Base-by-base conservation (phyloP, 1,284 basidiomycete genomes). In the Pseudozyma hubeiensis region DNA sequence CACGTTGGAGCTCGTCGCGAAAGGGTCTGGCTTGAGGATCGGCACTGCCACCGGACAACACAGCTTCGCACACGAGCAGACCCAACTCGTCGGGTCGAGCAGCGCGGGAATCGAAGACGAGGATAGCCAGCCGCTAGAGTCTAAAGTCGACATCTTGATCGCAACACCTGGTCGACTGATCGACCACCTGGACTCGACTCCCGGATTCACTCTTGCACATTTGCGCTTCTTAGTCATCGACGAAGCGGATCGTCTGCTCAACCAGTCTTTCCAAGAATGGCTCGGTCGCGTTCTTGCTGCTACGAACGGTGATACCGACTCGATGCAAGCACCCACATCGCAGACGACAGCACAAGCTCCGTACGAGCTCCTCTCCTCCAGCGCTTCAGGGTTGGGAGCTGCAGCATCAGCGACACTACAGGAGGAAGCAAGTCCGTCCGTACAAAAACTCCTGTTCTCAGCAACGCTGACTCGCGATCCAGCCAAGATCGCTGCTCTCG, bases 241-340 rank as follows among this genome's bases (percentile, higher is more conserved):
- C 84, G 97, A 99, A 86, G 97, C 97, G 0, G 97, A 99, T 84
- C 89, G 95, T 24, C 88, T 99, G 3, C 88, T 99, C 5, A 92
- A 92, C 7, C 94, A 98, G 84, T 94, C 93, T 1, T 98, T 97
- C 86, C 94, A 98, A 85, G 92, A 94, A 80, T 99, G 96, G 96
- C 68, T 80, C n/a, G 53, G 74, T 5, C 70, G 56, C 7, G 62
- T 82, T 1, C 64, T 81, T 7, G 64, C 60, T 19, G 79, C 77
- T 7, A 64, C 78, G 1, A 58, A 68, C 29, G 64, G 64, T 2
- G 34, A 54, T n/a, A 9, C 57, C 30, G 14, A 17, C 24, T 14
- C 17, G 5, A 19, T 43, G 11, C 4, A 8, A 9, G 4, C 5
- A 4, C 17, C 7, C 17, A 1, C 35, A 16, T 41, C 11, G 13